Percentiles rank a stretch among this genome's conserved stretches.
Evolutionary conservation across 2,329 filamentous ascomycete species (phyloP).

Genomic region (Neoarthrinium moseri): DNA sequence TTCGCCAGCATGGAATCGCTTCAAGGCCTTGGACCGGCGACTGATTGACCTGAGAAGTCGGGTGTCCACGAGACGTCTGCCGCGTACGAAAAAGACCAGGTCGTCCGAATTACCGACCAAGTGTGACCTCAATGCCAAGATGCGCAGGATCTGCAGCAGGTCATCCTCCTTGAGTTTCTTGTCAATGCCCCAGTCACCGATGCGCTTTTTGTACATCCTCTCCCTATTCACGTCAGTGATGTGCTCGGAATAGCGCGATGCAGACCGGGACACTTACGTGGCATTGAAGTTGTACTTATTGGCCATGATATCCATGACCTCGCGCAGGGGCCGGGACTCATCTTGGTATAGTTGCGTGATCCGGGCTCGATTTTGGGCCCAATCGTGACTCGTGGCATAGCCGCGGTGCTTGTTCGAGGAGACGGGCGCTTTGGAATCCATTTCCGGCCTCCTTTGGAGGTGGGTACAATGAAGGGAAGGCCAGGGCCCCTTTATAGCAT

Average conservation of each 20-base stretch:
- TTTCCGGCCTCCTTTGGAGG: no score
- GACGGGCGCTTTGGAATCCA: no score
- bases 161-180: conserved; percentile 4
- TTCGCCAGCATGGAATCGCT: background rate
- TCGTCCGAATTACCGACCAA: background rate
- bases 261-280: background rate
- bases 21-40: background rate
- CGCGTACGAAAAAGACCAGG: background rate
- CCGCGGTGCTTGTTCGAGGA: no score
- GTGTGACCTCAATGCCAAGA: background rate
- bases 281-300: background rate
- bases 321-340: background rate
- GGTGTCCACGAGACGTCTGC: background rate
- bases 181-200: background rate
- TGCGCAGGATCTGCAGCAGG: conserved; percentile 2
- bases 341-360: conserved; percentile 1
- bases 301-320: background rate
- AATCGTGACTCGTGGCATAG: no score
- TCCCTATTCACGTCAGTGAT: background rate
- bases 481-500: no score
- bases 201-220: conserved; percentile 2
- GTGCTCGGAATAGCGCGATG: no score
- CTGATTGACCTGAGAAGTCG: background rate
- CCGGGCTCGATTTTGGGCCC: background rate
- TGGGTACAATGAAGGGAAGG: no score